Conservation (phyloP, 2,329 filamentous ascomycete genomes). For the Hypoxylon sp. region DNA sequence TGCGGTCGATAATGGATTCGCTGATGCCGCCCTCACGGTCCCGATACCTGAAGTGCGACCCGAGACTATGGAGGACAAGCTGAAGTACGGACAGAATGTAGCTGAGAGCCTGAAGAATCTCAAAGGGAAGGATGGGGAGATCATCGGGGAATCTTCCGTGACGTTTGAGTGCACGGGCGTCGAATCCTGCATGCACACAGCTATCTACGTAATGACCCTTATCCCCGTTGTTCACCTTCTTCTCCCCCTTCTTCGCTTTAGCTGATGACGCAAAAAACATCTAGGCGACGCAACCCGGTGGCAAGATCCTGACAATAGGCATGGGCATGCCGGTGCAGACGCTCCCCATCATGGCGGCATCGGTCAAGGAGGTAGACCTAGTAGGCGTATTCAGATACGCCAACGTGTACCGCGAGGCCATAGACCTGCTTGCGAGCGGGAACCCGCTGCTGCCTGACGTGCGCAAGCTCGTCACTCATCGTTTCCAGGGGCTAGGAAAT, state of each 20-base stretch:
- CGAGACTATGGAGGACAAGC: constrained; percentile 60
- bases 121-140: constrained; percentile 45
- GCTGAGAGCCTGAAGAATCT: constrained; percentile 54
- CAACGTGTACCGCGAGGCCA: constrained; percentile 71
- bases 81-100: constrained; percentile 59
- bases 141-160: constrained; percentile 69
- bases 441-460: constrained; percentile 67
- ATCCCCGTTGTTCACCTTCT: not conserved
- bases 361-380: constrained; percentile 78
- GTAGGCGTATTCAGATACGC: constrained; percentile 81
- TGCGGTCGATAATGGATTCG: constrained; percentile 63
- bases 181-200: constrained; percentile 76
- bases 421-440: constrained; percentile 58
- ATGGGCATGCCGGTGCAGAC: constrained; percentile 83
- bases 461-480: constrained; percentile 73
- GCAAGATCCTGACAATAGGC: constrained; percentile 77
- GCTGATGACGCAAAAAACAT: constrained; percentile 38
- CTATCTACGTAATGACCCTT: constrained; percentile 66
- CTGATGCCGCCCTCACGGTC: constrained; percentile 60
- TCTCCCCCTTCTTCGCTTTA: not conserved
- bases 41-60: constrained; percentile 53
- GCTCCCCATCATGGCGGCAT: constrained; percentile 74
- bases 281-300: constrained; percentile 67
- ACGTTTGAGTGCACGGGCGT: constrained; percentile 84
- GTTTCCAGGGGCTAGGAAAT: constrained; percentile 68